Conservation (phyloP, 371 early-diverging fungal genomes). For the Mortierella sp. region DNA sequence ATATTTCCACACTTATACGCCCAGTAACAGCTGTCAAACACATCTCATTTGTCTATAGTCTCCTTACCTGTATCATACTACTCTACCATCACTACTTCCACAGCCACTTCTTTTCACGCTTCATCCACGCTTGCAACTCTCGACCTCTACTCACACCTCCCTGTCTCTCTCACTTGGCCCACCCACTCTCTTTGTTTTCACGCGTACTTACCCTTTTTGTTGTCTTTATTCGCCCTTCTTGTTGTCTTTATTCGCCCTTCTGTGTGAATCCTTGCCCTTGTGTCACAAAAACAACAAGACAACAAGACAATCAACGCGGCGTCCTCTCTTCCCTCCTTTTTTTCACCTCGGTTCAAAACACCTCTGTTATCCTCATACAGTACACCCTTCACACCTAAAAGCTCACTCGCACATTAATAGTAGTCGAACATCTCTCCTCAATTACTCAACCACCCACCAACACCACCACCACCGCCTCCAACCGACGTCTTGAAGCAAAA, state of each 20-base stretch:
- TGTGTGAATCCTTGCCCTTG: not conserved
- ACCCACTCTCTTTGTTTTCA: not conserved
- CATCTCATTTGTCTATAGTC: conserved; percentile 1
- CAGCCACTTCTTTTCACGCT: not conserved
- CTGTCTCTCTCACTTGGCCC: not conserved
- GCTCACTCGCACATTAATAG: not conserved
- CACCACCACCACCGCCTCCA: not conserved
- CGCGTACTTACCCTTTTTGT: not conserved
- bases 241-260: too few relatives aligned
- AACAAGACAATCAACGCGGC: not conserved
- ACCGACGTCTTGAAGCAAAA: not conserved
- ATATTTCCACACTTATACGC: not conserved
- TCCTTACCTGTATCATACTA: not conserved
- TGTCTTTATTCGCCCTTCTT: not conserved
- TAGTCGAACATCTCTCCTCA: conserved; percentile 8
- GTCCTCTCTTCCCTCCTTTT: not conserved
- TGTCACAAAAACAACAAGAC: conserved; percentile 8
- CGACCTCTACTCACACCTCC: not conserved
- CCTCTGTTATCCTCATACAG: too few relatives aligned
- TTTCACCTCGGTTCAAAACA: too few relatives aligned
- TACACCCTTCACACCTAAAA: not conserved
- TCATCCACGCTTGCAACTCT: not conserved
- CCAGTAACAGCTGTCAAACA: not conserved
- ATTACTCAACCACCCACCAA: not conserved
- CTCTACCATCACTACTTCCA: not conserved